A percentile compares a stretch with the other conserved stretches of the same genome.
phyloP scores from a whole-genome alignment of 2,329 filamentous ascomycete genomes.

The Sporothrix phasma region DNA sequence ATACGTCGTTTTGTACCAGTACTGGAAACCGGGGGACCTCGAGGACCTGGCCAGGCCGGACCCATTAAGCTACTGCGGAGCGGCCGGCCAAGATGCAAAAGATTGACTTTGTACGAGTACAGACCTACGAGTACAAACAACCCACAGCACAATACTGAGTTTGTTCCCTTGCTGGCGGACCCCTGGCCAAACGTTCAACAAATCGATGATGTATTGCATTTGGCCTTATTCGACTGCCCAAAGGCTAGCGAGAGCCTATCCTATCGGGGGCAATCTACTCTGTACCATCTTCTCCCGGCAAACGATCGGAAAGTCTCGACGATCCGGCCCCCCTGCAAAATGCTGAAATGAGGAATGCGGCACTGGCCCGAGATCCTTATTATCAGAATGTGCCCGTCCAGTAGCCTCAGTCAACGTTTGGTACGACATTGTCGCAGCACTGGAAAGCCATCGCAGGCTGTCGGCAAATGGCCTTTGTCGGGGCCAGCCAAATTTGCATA shows the following conservation, averaged over 20 bases:
- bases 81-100: not conserved
- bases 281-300: not conserved
- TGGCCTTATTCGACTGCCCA: not conserved
- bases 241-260: not conserved
- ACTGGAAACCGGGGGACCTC: not conserved
- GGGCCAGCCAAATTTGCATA: no score
- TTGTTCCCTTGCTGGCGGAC: no score
- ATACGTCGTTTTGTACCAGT: no score
- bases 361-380: not conserved
- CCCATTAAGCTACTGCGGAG: slow-evolving; percentile 7
- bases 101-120: no score
- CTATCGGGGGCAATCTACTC: not conserved
- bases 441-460: not conserved
- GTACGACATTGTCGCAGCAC: not conserved
- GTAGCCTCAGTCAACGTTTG: not conserved
- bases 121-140: no score
- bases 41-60: not conserved
- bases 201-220: not conserved
- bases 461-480: no score
- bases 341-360: not conserved
- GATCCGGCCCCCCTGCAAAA: not conserved
- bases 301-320: not conserved
- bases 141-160: no score
- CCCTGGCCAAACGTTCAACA: no score
- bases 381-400: not conserved